Base-by-base conservation (phyloP, 75 land plant species). In the Cunninghamia lanceolata region DNA sequence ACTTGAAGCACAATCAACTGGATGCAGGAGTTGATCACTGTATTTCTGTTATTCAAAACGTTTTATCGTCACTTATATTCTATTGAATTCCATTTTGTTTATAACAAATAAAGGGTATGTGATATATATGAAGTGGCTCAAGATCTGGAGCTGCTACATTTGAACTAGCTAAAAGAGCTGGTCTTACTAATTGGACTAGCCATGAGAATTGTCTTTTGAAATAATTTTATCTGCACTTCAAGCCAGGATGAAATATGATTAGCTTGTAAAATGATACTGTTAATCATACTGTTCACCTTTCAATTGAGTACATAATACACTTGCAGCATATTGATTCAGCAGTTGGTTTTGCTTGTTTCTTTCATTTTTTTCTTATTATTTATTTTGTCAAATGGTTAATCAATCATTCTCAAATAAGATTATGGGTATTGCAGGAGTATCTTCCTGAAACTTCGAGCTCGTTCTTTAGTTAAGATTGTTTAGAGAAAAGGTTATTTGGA, bases 391-490 rank as follows among this genome's bases (percentile, higher is more conserved):
- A 19, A 19, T 16, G 25, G 1, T 78, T 21, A 36, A 39, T 42
- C 43, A 39, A 13, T 78, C 42, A 8, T 40, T 40, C 81, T 40
- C 45, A 78, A 16, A 39, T 19, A 39, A 78, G 43, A 40, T 39
- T 40, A 39, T 78, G 43, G 46, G 28, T 78, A 39, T 78, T 39
- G 80, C 80, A 77, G 80, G 80, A 17, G 43, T 13, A 77, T 77
- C 42, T 77, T 77, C 28, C 43, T 77, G 42, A 77, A 77, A 77
- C 40, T 77, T 38, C 80, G 42, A 77, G 80, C 80, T 4, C 80
- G 80, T 77, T 77, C 80, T 77, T 38, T 77, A 6, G 80, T 77
- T 77, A 77, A 77, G 28, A 3, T 7, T 4, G 80, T 45, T 77
- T 77, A 77, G 80, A 77, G 6, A 77, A 77, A 39, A 77, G 43